Percentiles rank a stretch among this genome's conserved stretches.
These are phyloP conservation scores for Daldinia sp. DNA, from an alignment of 2,329 filamentous ascomycete species.

Conservation along the genomic window DNA sequence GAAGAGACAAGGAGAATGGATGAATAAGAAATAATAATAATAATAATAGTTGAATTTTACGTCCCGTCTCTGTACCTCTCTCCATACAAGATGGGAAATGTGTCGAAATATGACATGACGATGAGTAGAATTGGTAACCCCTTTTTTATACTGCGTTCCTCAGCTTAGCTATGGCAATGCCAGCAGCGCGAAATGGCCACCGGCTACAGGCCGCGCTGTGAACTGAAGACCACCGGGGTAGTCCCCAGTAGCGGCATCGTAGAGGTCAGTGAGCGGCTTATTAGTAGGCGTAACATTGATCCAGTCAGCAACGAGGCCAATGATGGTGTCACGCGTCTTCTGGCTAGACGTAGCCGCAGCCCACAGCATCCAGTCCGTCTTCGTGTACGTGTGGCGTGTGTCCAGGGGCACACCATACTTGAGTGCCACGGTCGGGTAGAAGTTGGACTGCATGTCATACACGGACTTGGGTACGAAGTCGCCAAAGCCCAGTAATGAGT, in stretches of 20 bases:
- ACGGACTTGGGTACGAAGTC: conserved; percentile 79
- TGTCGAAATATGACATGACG: not conserved
- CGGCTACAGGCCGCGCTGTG: conserved; percentile 82
- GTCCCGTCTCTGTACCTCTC: not conserved
- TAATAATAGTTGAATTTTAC: not conserved
- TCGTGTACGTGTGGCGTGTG: conserved; percentile 83
- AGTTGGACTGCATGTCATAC: conserved; percentile 81
- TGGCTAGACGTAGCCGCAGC: conserved; percentile 78
- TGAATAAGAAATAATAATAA: not conserved
- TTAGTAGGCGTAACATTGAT: conserved; percentile 79
- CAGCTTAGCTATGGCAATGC: conserved; percentile 60
- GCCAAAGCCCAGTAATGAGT: conserved; percentile 78
- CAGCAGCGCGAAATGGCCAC: conserved; percentile 83
- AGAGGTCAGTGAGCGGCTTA: conserved; percentile 80
- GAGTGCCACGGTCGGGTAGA: conserved; percentile 78
- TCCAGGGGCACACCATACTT: conserved; percentile 87
- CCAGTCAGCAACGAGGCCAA: conserved; percentile 78
- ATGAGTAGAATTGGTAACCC: not conserved
- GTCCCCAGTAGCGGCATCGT: conserved; percentile 76
- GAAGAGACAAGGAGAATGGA: not conserved
- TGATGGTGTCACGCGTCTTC: conserved; percentile 72
- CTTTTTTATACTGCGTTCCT: not conserved
- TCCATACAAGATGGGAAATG: not conserved
- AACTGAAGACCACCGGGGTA: conserved; percentile 75
- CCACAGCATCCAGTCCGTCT: conserved; percentile 90